Base-by-base conservation (phyloP, 2,329 filamentous ascomycete species). In the Trichophyton schoenleinii region DNA sequence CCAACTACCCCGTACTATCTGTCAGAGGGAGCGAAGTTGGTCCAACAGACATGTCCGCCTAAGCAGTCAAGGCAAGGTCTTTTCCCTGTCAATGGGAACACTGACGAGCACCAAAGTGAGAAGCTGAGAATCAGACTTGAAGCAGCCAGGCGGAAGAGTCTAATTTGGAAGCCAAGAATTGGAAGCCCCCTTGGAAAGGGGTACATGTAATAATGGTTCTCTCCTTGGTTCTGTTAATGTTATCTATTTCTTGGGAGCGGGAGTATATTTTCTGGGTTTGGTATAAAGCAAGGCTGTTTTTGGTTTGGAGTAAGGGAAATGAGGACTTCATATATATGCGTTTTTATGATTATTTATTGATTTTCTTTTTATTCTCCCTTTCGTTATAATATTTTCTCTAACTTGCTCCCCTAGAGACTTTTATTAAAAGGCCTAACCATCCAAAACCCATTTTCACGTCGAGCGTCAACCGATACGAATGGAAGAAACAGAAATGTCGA, bases 101-200 rank as follows among this genome's bases (percentile, higher is more conserved):
- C 63, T 46, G 70, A 72, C 3, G 69, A 69, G 52, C 71, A 74
- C 41, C 63, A 67, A 1, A 71, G 71, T 46, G 70, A 72, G 22
- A 69, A 71, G 18, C 77, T 87, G 61, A 75, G 84, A 64, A 79
- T 83, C 73, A 79, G 84, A 57, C 75, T 91, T 63, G 83, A 88
- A 79, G 84, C 86, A 9, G 87, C 87, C 0, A 79, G 87, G 63
- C 80, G 88, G 63, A 90, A 89, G 81, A 92, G 87, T 69, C 71
- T 90, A 72, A 87, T 89, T 69, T 90, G 86, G 76, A 87, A 87
- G 36, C 88, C 88, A 34, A 87, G 87, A 74, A 76, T 89, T 62
- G 85, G 82, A 18, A 91, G 88, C 71, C 88, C 88, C 1, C 74
- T 91, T 66, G 80, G 83, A 28, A 59, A 49, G 25, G 18, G 41